These are phyloP conservation scores for Pythium rhizo-oryzae DNA, from an alignment of 352 stramenopile species.

Conservation along the genomic window DNA sequence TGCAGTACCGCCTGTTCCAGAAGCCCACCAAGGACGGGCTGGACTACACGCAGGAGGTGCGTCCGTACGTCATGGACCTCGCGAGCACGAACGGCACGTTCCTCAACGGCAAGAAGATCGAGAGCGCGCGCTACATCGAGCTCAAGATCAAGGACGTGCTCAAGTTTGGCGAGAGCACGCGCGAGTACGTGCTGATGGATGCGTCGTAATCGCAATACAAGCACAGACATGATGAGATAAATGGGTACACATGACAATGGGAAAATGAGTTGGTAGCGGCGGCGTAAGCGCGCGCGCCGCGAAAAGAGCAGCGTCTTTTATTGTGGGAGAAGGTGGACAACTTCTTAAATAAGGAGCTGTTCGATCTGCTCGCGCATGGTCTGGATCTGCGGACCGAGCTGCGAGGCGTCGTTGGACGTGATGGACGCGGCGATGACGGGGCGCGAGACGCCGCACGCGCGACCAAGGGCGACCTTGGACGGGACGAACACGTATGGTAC, in stretches of 20 bases:
- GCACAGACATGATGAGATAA: too few species aligned
- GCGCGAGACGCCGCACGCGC: slow-evolving; percentile 99
- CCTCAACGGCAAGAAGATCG: slow-evolving; percentile 95
- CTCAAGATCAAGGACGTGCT: slow-evolving; percentile 96
- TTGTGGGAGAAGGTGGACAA: neutral
- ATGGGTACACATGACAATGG: neutral
- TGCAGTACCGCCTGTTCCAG: slow-evolving; percentile 94
- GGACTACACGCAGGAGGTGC: slow-evolving; percentile 62
- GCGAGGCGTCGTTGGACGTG: slow-evolving; percentile 99
- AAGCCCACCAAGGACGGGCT: slow-evolving; percentile 63
- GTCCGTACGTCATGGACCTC: slow-evolving; percentile 98
- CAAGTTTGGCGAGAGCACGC: slow-evolving; percentile 95
- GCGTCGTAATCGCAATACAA: slow-evolving; percentile 35
- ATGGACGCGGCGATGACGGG: slow-evolving; percentile 99
- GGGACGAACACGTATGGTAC: slow-evolving; percentile 93
- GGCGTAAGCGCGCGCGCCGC: too few species aligned
- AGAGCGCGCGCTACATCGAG: slow-evolving; percentile 96
- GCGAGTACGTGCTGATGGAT: slow-evolving; percentile 97
- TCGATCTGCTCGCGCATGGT: slow-evolving; percentile 99
- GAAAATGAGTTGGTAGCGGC: neutral
- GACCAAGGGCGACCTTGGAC: slow-evolving; percentile 98
- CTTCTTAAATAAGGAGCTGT: slow-evolving; percentile 99
- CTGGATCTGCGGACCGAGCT: slow-evolving; percentile 99
- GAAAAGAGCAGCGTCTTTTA: neutral
- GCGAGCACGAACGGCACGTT: slow-evolving; percentile 97